These are phyloP conservation scores for Yamadazyma atlantica DNA, from an alignment of 1,139 yeast species.

Conservation along the genomic window DNA sequence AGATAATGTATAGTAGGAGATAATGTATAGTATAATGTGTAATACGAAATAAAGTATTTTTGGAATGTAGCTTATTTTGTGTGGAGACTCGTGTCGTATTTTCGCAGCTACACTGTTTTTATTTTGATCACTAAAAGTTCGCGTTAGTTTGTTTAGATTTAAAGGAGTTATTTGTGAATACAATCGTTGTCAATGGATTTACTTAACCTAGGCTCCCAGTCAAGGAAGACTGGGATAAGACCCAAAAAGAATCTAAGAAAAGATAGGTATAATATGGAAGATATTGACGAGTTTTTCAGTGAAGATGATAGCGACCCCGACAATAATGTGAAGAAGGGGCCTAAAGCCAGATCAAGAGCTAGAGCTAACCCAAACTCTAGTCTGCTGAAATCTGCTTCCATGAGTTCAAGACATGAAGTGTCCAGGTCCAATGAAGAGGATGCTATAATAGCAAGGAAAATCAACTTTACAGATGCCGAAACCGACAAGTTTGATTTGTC, in stretches of 20 bases:
- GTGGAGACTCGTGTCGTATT: too few relatives aligned
- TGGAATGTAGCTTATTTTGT: too few relatives aligned
- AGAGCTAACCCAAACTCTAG: neutral
- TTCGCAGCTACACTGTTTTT: neutral
- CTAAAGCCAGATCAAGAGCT: neutral
- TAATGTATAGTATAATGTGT: too few relatives aligned
- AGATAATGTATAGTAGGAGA: too few relatives aligned
- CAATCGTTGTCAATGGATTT: slow-evolving; percentile 37
- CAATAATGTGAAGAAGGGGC: neutral
- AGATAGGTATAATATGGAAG: slow-evolving; percentile 77
- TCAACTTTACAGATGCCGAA: slow-evolving; percentile 39
- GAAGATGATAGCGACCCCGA: slow-evolving; percentile 32
- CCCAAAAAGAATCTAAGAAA: slow-evolving; percentile 51
- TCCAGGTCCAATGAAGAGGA: slow-evolving; percentile 32
- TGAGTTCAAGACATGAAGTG: neutral
- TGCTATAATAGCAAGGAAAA: slow-evolving; percentile 29
- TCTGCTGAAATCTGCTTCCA: neutral
- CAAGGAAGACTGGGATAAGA: slow-evolving; percentile 61
- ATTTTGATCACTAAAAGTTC: slow-evolving; percentile 1
- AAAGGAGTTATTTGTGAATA: neutral
- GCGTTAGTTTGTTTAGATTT: neutral
- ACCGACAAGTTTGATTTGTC: slow-evolving; percentile 35
- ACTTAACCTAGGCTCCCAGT: slow-evolving; percentile 51
- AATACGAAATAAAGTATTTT: too few relatives aligned
- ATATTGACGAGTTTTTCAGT: slow-evolving; percentile 69